These are phyloP conservation scores for Aureobasidium sp. DNA, from an alignment of 2,329 filamentous ascomycete genomes.

Conservation along the genomic window DNA sequence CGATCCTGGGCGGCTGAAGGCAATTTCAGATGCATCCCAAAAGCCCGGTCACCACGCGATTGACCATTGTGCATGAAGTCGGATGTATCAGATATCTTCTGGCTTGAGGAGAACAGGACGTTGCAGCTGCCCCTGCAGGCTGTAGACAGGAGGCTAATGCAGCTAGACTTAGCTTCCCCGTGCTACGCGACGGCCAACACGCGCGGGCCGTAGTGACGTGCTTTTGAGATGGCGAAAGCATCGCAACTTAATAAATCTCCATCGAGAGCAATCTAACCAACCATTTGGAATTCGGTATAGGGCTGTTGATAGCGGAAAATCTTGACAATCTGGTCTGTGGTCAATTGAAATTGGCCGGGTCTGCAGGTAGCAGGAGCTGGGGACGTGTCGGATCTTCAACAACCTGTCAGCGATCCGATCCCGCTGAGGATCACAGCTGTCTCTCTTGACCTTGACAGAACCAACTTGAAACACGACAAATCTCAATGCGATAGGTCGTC, in stretches of 20 bases:
- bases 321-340: not conserved
- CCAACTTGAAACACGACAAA: constrained; percentile 5
- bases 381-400: not conserved
- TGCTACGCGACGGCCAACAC: not conserved
- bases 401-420: constrained; percentile 3
- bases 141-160: constrained; percentile 7
- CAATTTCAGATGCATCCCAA: constrained; percentile 12
- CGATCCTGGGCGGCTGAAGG: constrained; percentile 2
- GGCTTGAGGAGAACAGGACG: constrained; percentile 1
- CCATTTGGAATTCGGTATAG: not conserved
- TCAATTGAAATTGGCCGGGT: not conserved
- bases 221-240: not conserved
- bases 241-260: not conserved
- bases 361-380: constrained; percentile 4
- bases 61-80: constrained; percentile 6
- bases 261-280: not conserved
- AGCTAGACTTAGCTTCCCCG: constrained; percentile 12
- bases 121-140: constrained; percentile 8
- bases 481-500: not conserved
- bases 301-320: not conserved
- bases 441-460: not conserved
- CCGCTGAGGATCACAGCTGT: constrained; percentile 8
- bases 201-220: constrained; percentile 10
- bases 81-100: constrained; percentile 13
- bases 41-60: constrained; percentile 13